Evolutionary conservation across 1,284 basidiomycete genomes (phyloP).

Genomic region (Mycosarcoma mackinlayi): DNA sequence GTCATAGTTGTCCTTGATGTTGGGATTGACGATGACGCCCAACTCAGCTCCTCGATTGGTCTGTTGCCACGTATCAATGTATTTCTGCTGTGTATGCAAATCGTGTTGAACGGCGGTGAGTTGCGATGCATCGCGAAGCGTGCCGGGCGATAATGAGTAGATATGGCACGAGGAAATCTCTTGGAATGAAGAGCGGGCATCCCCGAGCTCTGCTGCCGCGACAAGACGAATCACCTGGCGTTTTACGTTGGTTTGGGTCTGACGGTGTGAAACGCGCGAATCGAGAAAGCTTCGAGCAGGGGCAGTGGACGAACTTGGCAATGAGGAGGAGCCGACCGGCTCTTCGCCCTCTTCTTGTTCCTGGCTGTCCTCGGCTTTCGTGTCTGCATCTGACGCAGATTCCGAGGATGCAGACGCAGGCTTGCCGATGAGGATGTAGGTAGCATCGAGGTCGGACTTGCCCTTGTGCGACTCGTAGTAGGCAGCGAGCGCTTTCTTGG

Average conservation of each 20-base stretch:
- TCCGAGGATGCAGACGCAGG: constrained; percentile 1
- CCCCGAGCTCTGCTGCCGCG: constrained; percentile 28
- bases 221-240: constrained; percentile 38
- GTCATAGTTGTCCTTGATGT: constrained; percentile 46
- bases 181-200: constrained; percentile 21
- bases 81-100: constrained; percentile 45
- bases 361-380: not conserved
- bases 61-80: constrained; percentile 44
- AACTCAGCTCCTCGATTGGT: constrained; percentile 48
- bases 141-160: constrained; percentile 52
- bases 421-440: constrained; percentile 41
- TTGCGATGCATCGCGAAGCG: constrained; percentile 38
- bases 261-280: constrained; percentile 13
- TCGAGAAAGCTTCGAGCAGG: constrained; percentile 27
- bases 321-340: constrained; percentile 15
- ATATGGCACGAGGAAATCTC: constrained; percentile 41
- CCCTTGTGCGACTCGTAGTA: constrained; percentile 37
- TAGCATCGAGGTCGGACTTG: constrained; percentile 31
- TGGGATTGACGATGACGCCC: constrained; percentile 37
- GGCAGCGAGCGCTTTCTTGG: constrained; percentile 36
- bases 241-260: constrained; percentile 8
- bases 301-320: constrained; percentile 17
- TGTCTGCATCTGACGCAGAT: not conserved
- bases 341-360: constrained; percentile 10
- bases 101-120: constrained; percentile 56